Percentiles rank a stretch among this genome's conserved stretches.
Conservation (phyloP, 2,329 filamentous ascomycete genomes). For the Epichloe brachyelytri region DNA sequence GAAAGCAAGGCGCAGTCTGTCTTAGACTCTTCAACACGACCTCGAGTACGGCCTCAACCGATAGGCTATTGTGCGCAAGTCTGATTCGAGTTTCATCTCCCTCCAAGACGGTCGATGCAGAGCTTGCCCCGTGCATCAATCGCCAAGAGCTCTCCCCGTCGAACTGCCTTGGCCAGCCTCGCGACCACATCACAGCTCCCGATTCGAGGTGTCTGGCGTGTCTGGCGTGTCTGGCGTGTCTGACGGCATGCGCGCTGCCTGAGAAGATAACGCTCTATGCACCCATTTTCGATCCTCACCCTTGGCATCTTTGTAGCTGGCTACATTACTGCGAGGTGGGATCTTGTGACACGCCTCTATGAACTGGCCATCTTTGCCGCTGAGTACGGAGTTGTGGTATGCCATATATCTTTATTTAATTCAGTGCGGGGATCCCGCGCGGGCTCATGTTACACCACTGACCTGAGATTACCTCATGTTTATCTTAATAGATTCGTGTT, state of each 20-base stretch:
- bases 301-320: constrained; percentile 98
- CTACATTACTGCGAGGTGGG: constrained; percentile 98
- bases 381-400: constrained; percentile 94
- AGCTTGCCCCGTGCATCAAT: not conserved
- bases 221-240: constrained; percentile 12
- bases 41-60: not conserved
- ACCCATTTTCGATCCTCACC: constrained; percentile 92
- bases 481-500: constrained; percentile 53
- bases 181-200: constrained; percentile 1
- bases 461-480: not conserved
- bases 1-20: not conserved
- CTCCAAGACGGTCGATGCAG: not conserved
- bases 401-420: not conserved
- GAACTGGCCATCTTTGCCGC: constrained; percentile 94
- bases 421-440: not conserved
- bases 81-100: not conserved
- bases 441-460: not conserved
- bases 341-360: constrained; percentile 91
- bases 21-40: not conserved
- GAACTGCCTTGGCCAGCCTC: not conserved
- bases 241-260: constrained; percentile 32
- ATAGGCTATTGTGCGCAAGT: not conserved
- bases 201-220: not conserved
- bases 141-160: not conserved
- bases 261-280: constrained; percentile 54